Evolutionary conservation across 2,329 filamentous ascomycete genomes (phyloP), one percentile per base, ranked within the genome.

Genomic region (Trichoderma simmonsii): DNA sequence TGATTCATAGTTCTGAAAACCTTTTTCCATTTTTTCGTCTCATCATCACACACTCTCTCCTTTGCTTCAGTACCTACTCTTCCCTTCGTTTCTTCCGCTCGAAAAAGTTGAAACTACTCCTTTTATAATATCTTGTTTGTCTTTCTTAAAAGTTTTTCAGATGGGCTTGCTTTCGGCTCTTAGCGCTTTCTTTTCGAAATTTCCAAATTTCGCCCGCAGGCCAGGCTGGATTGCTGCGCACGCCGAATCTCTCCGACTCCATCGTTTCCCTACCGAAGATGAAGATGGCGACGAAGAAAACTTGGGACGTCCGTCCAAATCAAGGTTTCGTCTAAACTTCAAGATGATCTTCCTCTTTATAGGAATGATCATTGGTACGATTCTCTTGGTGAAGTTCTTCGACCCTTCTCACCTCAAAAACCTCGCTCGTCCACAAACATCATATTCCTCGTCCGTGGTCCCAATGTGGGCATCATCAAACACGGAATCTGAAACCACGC

Each of bases 161-260:
- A 69, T 69, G 56, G 66, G 66, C 0, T 4, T 69, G 11, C 36
- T 69, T 26, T 69, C 54, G 4, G 21, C 43, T 18, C 34, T 69
- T 21, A 34, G 14, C 36, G 26, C 66, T 6, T 24, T 70, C 48
- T 57, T 70, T 18, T 70, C 68, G 28, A 70, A 21, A 28, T 24
- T 70, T 2, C 34, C 43, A 26, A 57, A 3, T 32, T 64, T 64
- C 24, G 32, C 39, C 18, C 48, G 26, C 48, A 64, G 36, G 59
- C 21, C 43, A 6, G 68, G 68, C 15, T 64, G 68, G 68, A 70
- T 70, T 62, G 59, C 68, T 39, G 68, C 60, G 24, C 60, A 28
- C 15, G 30, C 60, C 9, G 60, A 43, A 11, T 26, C 43, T 28
- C 26, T 64, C 6, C 30, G 68, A 36, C 59, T 57, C 36, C 68